Percentiles rank a stretch among this genome's conserved stretches.
Conservation (phyloP, 495 filamentous ascomycete species). For the Daldinia grandis region DNA sequence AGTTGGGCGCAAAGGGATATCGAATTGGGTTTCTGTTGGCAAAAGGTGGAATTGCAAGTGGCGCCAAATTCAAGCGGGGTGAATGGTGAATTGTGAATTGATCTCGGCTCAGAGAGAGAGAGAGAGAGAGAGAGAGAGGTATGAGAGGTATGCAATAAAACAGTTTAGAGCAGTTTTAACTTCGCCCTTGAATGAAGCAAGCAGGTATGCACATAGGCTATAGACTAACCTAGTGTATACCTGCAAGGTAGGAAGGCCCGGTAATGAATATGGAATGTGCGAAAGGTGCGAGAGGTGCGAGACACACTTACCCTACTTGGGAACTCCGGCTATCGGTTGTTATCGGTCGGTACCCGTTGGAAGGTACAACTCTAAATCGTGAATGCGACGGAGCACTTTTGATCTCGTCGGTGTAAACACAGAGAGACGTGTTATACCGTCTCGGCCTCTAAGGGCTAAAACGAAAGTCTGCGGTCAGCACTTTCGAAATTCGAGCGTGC, state of each 20-base stretch:
- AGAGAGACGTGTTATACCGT: constrained; percentile 16
- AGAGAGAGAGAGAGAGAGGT: no score
- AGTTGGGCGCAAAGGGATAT: constrained; percentile 42
- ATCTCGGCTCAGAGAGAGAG: not conserved
- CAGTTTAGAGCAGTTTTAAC: not conserved
- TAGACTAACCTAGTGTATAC: not conserved
- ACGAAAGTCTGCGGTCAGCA: constrained; percentile 29
- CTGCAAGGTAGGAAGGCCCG: not conserved
- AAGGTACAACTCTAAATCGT: not conserved
- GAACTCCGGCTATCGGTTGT: not conserved
- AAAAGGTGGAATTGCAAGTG: constrained; percentile 30
- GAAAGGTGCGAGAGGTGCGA: not conserved
- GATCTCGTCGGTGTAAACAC: not conserved
- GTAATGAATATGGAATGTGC: constrained; percentile 4
- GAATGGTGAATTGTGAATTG: not conserved
- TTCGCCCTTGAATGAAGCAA: not conserved
- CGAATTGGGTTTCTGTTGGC: constrained; percentile 32
- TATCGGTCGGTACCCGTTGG: constrained; percentile 2
- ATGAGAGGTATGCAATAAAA: constrained; percentile 5
- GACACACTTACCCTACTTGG: constrained; percentile 1
- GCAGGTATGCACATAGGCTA: not conserved
- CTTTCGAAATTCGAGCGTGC: constrained; percentile 18
- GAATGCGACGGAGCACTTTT: not conserved
- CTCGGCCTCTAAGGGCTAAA: constrained; percentile 40
- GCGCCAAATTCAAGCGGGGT: constrained; percentile 37